Conservation (phyloP, 2,329 filamentous ascomycete species). For the Anthostomella pinea region DNA sequence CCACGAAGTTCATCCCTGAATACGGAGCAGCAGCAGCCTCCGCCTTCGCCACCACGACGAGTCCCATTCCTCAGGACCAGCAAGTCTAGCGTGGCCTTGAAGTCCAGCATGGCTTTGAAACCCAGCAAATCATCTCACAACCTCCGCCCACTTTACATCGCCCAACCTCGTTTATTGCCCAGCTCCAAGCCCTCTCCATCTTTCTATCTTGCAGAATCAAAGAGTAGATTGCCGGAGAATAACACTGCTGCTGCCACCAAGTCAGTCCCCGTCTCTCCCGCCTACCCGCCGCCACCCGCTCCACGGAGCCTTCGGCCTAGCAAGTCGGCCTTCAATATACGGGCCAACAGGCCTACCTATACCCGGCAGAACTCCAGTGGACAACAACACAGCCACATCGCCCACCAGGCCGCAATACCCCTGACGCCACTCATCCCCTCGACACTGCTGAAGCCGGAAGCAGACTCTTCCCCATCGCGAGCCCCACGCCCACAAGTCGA, state of each 20-base stretch:
- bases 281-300: conserved; percentile 21
- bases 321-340: conserved; percentile 25
- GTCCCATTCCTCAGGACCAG: conserved; percentile 21
- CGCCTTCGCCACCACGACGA: conserved; percentile 22
- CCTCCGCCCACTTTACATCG: conserved; percentile 11
- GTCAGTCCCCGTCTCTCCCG: conserved; percentile 26
- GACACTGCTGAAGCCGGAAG: conserved; percentile 16
- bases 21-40: too few relatives aligned
- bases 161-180: conserved; percentile 6
- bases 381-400: conserved; percentile 2
- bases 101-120: conserved; percentile 11
- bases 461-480: conserved; percentile 22
- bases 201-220: too few relatives aligned
- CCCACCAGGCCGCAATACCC: conserved; percentile 17
- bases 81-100: conserved; percentile 24
- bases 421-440: conserved; percentile 19
- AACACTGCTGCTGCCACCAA: conserved; percentile 5
- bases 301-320: conserved; percentile 20
- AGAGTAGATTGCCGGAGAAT: too few relatives aligned
- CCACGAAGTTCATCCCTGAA: conserved; percentile 32
- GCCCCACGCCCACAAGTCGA: conserved; percentile 21
- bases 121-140: conserved; percentile 18
- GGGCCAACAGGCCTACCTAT: conserved; percentile 14
- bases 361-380: background rate
- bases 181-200: conserved; percentile 1